phyloP scores from a whole-genome alignment of 345 rosid genomes.

The Combretum micranthum region DNA sequence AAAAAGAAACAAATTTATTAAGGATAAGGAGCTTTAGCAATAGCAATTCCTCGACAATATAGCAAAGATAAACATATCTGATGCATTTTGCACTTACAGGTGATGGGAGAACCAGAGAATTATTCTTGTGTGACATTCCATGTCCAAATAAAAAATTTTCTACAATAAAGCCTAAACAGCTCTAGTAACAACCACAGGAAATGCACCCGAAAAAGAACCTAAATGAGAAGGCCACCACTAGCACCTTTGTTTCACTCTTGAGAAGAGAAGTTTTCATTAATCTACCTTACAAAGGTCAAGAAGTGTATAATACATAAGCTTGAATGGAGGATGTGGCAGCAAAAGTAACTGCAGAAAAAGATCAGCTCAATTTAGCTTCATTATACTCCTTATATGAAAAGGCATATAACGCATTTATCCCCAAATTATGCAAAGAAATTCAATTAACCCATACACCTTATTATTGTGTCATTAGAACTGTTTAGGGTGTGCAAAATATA shows the following conservation, averaged over 20 bases:
- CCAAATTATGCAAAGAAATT: too few relatives aligned
- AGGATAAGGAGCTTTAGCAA: too few relatives aligned
- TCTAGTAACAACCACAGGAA: conserved; percentile 98
- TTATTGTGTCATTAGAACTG: too few relatives aligned
- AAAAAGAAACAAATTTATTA: too few relatives aligned
- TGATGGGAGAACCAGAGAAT: conserved; percentile 99
- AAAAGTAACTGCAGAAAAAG: conserved; percentile 65
- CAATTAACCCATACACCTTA: too few relatives aligned
- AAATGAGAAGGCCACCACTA: conserved; percentile 18
- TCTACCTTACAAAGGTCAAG: conserved; percentile 98
- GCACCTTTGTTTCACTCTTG: too few relatives aligned
- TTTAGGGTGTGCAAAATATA: too few relatives aligned
- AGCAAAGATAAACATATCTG: too few relatives aligned
- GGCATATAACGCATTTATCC: too few relatives aligned
- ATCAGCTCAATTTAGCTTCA: background rate
- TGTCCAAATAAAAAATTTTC: conserved; percentile 82
- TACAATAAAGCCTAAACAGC: conserved; percentile 97
- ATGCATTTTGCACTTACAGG: conserved; percentile 47
- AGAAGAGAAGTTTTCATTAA: background rate
- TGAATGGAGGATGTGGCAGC: conserved; percentile 92
- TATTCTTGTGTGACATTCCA: conserved; percentile 87
- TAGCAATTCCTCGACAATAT: too few relatives aligned
- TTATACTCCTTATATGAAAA: background rate
- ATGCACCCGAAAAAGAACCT: conserved; percentile 71
- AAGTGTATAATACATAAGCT: conserved; percentile 82